Conservation (phyloP, 306 rosid species). For the Vigna radiata region DNA sequence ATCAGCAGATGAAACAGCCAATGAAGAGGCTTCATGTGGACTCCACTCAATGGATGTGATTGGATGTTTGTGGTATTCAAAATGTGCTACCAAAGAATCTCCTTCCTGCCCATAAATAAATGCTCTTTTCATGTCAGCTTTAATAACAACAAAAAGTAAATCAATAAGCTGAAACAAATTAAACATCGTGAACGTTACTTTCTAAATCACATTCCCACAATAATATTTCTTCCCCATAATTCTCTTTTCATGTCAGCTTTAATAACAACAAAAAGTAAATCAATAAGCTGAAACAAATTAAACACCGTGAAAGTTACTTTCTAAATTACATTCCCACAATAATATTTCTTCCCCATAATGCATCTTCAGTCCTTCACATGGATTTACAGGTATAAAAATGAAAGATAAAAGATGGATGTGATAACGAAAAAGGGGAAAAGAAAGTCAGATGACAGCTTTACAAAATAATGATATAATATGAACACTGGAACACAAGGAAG, state of each 20-base stretch:
- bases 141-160: conserved; percentile 11
- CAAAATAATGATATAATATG: conserved; percentile 5
- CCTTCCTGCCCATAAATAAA: conserved; percentile 62
- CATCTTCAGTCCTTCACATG: conserved; percentile 22
- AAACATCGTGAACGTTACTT: conserved; percentile 12
- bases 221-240: conserved; percentile 22
- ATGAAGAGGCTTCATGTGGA: conserved; percentile 89
- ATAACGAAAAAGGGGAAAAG: neutral
- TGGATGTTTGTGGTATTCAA: conserved; percentile 84
- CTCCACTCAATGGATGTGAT: conserved; percentile 97
- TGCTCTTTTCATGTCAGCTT: conserved; percentile 37
- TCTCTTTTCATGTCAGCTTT: conserved; percentile 35
- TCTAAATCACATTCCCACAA: conserved; percentile 7
- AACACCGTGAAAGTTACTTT: conserved; percentile 11
- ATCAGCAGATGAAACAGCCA: conserved; percentile 91
- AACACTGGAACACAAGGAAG: neutral
- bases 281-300: conserved; percentile 21
- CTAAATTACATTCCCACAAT: conserved; percentile 4
- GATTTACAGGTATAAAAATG: conserved; percentile 9
- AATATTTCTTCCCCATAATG: conserved; percentile 24
- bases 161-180: conserved; percentile 17
- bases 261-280: conserved; percentile 10
- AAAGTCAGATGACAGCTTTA: conserved; percentile 14
- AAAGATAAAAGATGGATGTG: neutral
- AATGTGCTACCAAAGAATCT: conserved; percentile 87